Evolutionary conservation across 1,139 yeast genomes (phyloP).

Genomic region (Suhomyces coccinellae): DNA sequence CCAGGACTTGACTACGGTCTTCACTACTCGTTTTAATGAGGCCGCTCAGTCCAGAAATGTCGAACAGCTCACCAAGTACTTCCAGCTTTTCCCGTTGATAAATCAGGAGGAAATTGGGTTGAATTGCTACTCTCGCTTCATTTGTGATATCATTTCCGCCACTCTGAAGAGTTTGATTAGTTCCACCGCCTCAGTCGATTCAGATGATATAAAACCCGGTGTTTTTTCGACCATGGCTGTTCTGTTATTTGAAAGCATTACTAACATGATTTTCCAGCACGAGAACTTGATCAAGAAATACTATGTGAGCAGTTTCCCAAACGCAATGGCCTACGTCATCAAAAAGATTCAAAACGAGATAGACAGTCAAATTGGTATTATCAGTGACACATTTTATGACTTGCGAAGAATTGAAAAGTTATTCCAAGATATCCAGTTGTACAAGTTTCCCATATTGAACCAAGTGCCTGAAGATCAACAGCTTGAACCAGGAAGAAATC

Average conservation of each 20-base stretch:
- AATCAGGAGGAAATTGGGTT: slow-evolving; percentile 73
- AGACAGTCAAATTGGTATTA: slow-evolving; percentile 86
- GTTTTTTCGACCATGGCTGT: slow-evolving; percentile 70
- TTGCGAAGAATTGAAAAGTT: slow-evolving; percentile 58
- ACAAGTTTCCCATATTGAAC: slow-evolving; percentile 54
- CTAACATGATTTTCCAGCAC: slow-evolving; percentile 84
- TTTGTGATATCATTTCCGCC: slow-evolving; percentile 79
- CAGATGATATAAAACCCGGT: slow-evolving; percentile 37
- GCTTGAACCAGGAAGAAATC: slow-evolving; percentile 4
- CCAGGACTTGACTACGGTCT: slow-evolving; percentile 54
- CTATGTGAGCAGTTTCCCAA: slow-evolving; percentile 55
- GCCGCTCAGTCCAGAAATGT: slow-evolving; percentile 73
- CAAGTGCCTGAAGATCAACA: slow-evolving; percentile 22
- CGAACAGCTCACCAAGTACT: slow-evolving; percentile 69
- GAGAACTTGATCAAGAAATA: slow-evolving; percentile 71
- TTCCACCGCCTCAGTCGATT: slow-evolving; percentile 35
- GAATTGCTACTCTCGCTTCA: slow-evolving; percentile 77
- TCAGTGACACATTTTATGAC: slow-evolving; percentile 84
- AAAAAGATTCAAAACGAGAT: slow-evolving; percentile 80
- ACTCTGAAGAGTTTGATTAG: slow-evolving; percentile 65
- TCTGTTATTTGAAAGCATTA: slow-evolving; percentile 79
- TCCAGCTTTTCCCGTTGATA: slow-evolving; percentile 85
- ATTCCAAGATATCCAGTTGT: slow-evolving; percentile 56
- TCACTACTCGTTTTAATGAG: slow-evolving; percentile 60
- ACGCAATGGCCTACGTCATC: slow-evolving; percentile 67